A percentile compares a stretch with the other conserved stretches of the same genome.
Evolutionary conservation across 2,329 filamentous ascomycete genomes (phyloP).

Genomic region (Fusarium papillatum): DNA sequence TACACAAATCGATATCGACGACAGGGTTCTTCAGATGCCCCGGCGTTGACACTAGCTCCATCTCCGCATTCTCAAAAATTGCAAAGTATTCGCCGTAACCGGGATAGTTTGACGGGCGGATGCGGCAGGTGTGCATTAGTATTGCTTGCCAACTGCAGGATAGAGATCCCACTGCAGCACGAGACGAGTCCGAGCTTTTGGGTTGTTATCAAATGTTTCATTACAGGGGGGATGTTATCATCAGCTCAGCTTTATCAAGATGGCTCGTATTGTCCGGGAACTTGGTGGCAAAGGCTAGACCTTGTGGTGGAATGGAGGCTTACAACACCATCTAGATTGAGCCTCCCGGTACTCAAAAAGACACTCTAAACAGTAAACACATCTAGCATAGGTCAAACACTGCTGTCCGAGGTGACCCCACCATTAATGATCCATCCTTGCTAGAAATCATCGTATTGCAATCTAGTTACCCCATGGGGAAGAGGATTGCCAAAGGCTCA

Average conservation of each 20-base stretch:
- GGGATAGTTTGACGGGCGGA: constrained; percentile 24
- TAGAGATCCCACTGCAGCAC: too few species aligned
- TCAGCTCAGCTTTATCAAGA: not conserved
- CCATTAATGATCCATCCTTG: not conserved
- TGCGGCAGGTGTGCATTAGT: constrained; percentile 5
- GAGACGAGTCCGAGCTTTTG: not conserved
- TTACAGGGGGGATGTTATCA: not conserved
- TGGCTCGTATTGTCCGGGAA: not conserved
- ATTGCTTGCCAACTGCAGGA: constrained; percentile 6
- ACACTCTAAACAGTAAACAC: not conserved
- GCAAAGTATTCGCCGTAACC: constrained; percentile 32
- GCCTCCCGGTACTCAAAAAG: not conserved
- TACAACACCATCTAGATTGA: not conserved
- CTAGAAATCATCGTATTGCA: constrained; percentile 7
- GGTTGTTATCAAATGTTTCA: constrained; percentile 15
- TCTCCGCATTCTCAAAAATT: constrained; percentile 17
- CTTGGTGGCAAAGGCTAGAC: not conserved
- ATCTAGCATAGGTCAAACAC: not conserved
- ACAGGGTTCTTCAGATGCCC: constrained; percentile 13
- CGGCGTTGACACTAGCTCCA: not conserved
- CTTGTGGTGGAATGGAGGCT: not conserved
- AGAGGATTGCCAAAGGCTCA: constrained; percentile 22
- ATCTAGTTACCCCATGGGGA: constrained; percentile 36
- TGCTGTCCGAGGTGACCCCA: not conserved
- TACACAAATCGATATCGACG: constrained; percentile 27